These are phyloP conservation scores for Aspergillus sp. DNA, from an alignment of 2,329 filamentous ascomycete species.

Conservation along the genomic window DNA sequence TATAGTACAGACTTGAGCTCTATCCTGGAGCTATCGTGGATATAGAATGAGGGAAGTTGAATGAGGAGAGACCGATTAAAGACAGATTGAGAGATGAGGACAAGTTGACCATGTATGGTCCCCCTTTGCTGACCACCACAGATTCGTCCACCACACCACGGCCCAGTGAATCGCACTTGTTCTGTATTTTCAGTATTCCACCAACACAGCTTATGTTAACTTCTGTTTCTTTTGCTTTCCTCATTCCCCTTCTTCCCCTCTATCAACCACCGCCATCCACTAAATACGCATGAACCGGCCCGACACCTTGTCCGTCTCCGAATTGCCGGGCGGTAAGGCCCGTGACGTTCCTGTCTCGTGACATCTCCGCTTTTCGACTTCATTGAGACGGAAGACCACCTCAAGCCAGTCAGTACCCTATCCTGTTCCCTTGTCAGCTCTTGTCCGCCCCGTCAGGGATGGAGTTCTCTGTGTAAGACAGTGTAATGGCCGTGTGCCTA, in stretches of 20 bases:
- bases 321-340: conserved; percentile 17
- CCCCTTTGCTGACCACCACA: neutral
- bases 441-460: neutral
- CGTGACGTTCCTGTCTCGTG: neutral
- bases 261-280: neutral
- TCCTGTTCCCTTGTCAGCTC: neutral
- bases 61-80: neutral
- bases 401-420: no score
- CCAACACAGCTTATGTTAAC: neutral
- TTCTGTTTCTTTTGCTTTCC: neutral
- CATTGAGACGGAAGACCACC: no score
- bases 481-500: conserved; percentile 31
- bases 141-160: neutral
- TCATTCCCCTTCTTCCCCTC: neutral
- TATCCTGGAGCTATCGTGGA: neutral
- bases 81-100: neutral
- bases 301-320: neutral
- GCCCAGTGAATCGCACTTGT: neutral
- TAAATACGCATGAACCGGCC: neutral
- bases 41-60: neutral
- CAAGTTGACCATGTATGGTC: neutral
- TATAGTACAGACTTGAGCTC: neutral
- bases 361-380: neutral
- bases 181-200: neutral
- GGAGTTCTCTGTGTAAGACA: conserved; percentile 21